These are phyloP conservation scores for Chiua virens DNA, from an alignment of 768 basidiomycete genomes.

Conservation along the genomic window DNA sequence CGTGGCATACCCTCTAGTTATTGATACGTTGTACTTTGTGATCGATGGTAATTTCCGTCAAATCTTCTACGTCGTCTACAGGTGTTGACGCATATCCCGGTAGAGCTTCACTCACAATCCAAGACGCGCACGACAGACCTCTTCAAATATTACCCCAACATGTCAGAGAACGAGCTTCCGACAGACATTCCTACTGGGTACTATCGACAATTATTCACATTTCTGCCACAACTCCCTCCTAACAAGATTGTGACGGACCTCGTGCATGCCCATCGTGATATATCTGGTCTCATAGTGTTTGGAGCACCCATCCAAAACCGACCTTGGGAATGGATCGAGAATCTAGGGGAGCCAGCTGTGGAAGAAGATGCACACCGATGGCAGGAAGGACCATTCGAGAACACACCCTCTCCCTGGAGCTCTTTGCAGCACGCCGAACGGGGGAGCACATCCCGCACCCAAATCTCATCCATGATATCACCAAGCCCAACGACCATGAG, in stretches of 20 bases:
- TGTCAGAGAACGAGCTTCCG: constrained; percentile 51
- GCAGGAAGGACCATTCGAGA: constrained; percentile 52
- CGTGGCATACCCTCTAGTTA: constrained; percentile 59
- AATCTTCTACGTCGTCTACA: too few relatives aligned
- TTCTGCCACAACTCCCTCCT: constrained; percentile 57
- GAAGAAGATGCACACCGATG: constrained; percentile 44
- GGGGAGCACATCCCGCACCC: constrained; percentile 48
- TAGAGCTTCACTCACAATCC: constrained; percentile 63
- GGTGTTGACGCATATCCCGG: neutral
- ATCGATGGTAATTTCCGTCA: constrained; percentile 57
- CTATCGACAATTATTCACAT: constrained; percentile 52
- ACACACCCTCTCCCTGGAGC: constrained; percentile 69
- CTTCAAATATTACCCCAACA: constrained; percentile 62
- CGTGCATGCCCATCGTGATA: constrained; percentile 56
- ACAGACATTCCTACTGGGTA: constrained; percentile 55
- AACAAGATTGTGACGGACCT: constrained; percentile 56
- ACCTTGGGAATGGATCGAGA: constrained; percentile 88
- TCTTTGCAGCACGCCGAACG: constrained; percentile 64
- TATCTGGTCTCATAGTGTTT: constrained; percentile 47
- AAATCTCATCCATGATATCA: neutral
- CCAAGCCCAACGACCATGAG: constrained; percentile 22
- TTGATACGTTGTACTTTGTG: constrained; percentile 74
- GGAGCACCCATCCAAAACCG: constrained; percentile 62
- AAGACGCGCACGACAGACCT: constrained; percentile 55
- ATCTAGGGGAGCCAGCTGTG: constrained; percentile 51